phyloP scores from a whole-genome alignment of 805 yeast genomes.

The Blastobotrys terrestris region DNA sequence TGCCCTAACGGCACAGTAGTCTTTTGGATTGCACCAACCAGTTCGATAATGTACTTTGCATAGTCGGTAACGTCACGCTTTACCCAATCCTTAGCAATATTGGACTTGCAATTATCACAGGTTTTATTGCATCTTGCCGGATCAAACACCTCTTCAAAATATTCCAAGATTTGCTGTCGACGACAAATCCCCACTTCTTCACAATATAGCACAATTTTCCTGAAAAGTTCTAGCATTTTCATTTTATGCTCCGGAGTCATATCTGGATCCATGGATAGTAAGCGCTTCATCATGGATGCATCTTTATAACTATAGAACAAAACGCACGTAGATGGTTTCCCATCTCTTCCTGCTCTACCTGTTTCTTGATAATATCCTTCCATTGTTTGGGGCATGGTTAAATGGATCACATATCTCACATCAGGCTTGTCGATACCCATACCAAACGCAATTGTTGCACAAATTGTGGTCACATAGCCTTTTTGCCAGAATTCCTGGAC shows the following conservation, averaged over 20 bases:
- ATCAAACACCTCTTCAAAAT: slow-evolving; percentile 80
- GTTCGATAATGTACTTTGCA: slow-evolving; percentile 51
- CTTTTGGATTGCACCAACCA: slow-evolving; percentile 50
- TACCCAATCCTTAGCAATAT: slow-evolving; percentile 19
- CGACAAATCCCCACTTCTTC: slow-evolving; percentile 89
- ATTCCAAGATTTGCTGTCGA: slow-evolving; percentile 79
- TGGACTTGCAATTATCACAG: slow-evolving; percentile 74
- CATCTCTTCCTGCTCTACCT: slow-evolving; percentile 98
- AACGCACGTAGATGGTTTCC: slow-evolving; percentile 71
- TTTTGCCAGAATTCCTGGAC: slow-evolving; percentile 84
- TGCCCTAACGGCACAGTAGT: slow-evolving; percentile 64
- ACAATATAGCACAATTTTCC: slow-evolving; percentile 85
- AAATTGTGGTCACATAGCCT: slow-evolving; percentile 65
- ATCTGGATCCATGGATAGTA: slow-evolving; percentile 73
- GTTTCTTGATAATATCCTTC: slow-evolving; percentile 98
- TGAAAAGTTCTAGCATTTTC: slow-evolving; percentile 66
- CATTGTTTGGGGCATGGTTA: slow-evolving; percentile 78
- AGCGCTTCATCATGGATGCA: slow-evolving; percentile 64
- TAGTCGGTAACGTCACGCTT: slow-evolving; percentile 57
- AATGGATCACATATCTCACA: slow-evolving; percentile 86
- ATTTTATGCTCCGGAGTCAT: slow-evolving; percentile 59
- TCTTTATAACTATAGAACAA: slow-evolving; percentile 78
- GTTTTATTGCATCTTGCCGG: slow-evolving; percentile 55
- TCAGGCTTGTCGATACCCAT: slow-evolving; percentile 99
- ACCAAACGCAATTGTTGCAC: slow-evolving; percentile 98